Conservation (phyloP, 305 asterid genomes). For the Fraxinus xanthoxyloides region DNA sequence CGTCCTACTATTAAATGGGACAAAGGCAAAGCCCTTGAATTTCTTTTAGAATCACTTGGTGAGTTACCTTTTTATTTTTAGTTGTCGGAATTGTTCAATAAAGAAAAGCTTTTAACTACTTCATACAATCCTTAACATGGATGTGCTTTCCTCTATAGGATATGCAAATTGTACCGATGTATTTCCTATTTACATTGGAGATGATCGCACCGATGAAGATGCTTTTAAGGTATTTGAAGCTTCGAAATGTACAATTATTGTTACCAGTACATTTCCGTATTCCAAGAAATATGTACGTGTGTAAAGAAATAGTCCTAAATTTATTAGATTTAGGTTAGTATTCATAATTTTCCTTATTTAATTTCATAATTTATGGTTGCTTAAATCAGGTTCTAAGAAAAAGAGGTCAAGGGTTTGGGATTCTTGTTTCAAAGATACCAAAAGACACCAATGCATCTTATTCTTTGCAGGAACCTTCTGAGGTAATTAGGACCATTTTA, state of each 20-base stretch:
- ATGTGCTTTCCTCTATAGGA: slow-evolving; percentile 38
- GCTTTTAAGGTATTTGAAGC: slow-evolving; percentile 70
- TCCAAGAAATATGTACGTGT: neutral
- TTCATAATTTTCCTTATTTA: neutral
- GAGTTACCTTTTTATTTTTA: slow-evolving; percentile 18
- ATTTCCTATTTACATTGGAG: slow-evolving; percentile 88
- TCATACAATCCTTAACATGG: neutral
- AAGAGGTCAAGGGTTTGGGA: slow-evolving; percentile 86
- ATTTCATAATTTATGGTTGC: neutral
- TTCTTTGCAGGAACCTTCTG: slow-evolving; percentile 83
- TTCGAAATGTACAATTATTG: neutral
- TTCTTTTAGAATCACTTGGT: slow-evolving; percentile 86
- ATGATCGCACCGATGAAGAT: slow-evolving; percentile 90
- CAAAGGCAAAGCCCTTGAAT: slow-evolving; percentile 98
- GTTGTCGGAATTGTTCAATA: neutral
- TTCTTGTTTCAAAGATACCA: slow-evolving; percentile 82
- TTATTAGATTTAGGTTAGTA: neutral
- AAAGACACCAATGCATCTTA: slow-evolving; percentile 85
- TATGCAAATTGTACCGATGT: slow-evolving; percentile 74
- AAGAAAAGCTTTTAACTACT: neutral
- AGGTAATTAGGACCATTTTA: slow-evolving; percentile 34
- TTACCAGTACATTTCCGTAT: neutral
- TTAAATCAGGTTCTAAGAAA: slow-evolving; percentile 61
- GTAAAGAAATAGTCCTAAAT: neutral
- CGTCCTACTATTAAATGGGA: slow-evolving; percentile 97